Base-by-base conservation (phyloP, 257 asterid genomes). In the Avicennia marina region DNA sequence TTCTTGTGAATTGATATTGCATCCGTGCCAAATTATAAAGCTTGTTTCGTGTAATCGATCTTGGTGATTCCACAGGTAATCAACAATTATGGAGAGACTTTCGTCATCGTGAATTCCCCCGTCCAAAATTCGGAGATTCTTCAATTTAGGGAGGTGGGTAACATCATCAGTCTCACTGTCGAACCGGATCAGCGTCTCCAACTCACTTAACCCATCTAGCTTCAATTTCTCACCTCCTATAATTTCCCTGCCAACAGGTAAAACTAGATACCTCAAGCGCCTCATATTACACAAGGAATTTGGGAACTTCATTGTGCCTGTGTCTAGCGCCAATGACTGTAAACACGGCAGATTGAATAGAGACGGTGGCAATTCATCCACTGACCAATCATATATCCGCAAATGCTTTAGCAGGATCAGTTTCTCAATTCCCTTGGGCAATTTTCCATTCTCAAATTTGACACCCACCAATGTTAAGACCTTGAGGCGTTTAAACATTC, bases 341-440 rank as follows among this genome's bases (percentile, higher is more conserved):
- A 69, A 11, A 19, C 11, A 17, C 13, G 32, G 47, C 7, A 63
- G 13, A 27, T 61, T 39, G n/a, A 16, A 1, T 5, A 56, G 8
- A 3, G 52, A 56, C n/a, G 57, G 17, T 7, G 66, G 62, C 11
- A 69, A 12, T 11, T 41, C 56, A 11, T 20, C 19, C 25, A 56
- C 0, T 0, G 8, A 1, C 6, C 62, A 48, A 12, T 34, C 9
- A 0, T 1, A 3, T 0, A 69, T 9, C 6, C 40, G 19, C 34
- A 69, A 25, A 40, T 24, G 13, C 42, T 49, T 62, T 7, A 69
- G 58, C 12, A 39, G 62, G 11, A 69, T 52, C 3, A 50, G 32
- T 1, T 33, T 38, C 4, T 7, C 34, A 0, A 57, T 10, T 0
- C 18, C 58, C n/a, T 19, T 0, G 62, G 62, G 34, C 8, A 29